phyloP scores from a whole-genome alignment of 768 basidiomycete genomes.

The Guyanaporus albipodus region DNA sequence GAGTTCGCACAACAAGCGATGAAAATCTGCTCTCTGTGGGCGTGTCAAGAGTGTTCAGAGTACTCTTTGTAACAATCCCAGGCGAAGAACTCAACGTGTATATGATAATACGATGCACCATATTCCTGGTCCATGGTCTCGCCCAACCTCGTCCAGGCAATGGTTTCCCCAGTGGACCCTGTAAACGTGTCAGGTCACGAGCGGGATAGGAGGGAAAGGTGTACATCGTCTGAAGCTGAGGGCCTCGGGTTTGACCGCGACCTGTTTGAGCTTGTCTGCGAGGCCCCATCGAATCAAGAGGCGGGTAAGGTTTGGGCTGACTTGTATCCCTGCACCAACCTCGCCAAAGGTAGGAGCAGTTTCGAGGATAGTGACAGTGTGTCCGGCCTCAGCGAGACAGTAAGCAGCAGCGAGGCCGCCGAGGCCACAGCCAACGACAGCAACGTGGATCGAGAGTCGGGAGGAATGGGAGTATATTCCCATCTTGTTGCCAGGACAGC shows the following conservation, averaged over 20 bases:
- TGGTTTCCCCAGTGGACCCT: slow-evolving; percentile 34
- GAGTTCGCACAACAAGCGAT: slow-evolving; percentile 35
- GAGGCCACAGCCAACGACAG: slow-evolving; percentile 49
- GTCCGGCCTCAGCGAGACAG: slow-evolving; percentile 43
- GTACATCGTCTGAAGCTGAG: slow-evolving; percentile 42
- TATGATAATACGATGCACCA: slow-evolving; percentile 32
- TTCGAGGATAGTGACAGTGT: slow-evolving; percentile 48
- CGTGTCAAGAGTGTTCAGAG: too few relatives aligned
- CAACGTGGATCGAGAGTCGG: slow-evolving; percentile 30
- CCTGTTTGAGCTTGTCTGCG: slow-evolving; percentile 35
- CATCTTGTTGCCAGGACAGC: not conserved
- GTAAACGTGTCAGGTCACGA: not conserved
- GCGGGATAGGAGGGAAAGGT: not conserved
- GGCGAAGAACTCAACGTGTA: slow-evolving; percentile 28
- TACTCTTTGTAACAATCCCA: not conserved
- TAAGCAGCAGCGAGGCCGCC: slow-evolving; percentile 47
- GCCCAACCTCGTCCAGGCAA: slow-evolving; percentile 37
- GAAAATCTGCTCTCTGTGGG: slow-evolving; percentile 45
- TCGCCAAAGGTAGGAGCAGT: slow-evolving; percentile 37
- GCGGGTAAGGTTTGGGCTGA: slow-evolving; percentile 40
- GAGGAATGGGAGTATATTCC: slow-evolving; percentile 4
- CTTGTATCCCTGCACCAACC: slow-evolving; percentile 52
- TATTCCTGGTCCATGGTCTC: slow-evolving; percentile 29
- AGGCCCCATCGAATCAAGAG: slow-evolving; percentile 52
- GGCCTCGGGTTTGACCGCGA: slow-evolving; percentile 37